These are phyloP conservation scores for Yarrowia alimentaria DNA, from an alignment of 805 yeast genomes.

Conservation along the genomic window DNA sequence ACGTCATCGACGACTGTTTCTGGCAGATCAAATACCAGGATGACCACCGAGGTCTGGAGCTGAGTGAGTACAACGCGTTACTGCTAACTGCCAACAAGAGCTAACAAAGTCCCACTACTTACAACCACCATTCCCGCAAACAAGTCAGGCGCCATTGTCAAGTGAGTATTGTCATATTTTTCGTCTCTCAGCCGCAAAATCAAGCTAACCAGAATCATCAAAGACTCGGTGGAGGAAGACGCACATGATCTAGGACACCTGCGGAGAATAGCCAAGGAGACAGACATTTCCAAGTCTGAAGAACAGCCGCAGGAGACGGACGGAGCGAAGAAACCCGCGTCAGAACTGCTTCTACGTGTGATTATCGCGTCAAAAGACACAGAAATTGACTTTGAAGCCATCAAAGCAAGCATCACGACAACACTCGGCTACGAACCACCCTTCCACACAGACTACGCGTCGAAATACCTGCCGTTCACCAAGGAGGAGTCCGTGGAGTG, in stretches of 20 bases:
- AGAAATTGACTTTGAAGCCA: conserved; percentile 13
- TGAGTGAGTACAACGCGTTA: too few species aligned
- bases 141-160: conserved; percentile 34
- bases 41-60: conserved; percentile 33
- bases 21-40: conserved; percentile 34
- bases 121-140: conserved; percentile 38
- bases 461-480: conserved; percentile 63
- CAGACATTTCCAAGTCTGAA: too few species aligned
- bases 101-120: conserved; percentile 38
- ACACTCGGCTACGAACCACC: conserved; percentile 10
- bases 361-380: conserved; percentile 16
- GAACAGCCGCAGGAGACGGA: neutral
- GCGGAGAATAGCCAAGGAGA: conserved; percentile 38
- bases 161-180: too few species aligned
- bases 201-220: conserved; percentile 33
- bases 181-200: too few species aligned
- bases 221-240: conserved; percentile 39
- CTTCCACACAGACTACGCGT: conserved; percentile 43
- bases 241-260: conserved; percentile 40
- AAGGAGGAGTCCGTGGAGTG: conserved; percentile 65
- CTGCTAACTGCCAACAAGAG: too few species aligned
- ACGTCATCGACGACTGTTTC: conserved; percentile 30
- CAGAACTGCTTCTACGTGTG: conserved; percentile 7
- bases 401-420: conserved; percentile 1
- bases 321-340: neutral